Evolutionary conservation across 1,284 basidiomycete genomes (phyloP), one percentile per base, ranked within the genome.

Genomic region (Puccinia polysora): DNA sequence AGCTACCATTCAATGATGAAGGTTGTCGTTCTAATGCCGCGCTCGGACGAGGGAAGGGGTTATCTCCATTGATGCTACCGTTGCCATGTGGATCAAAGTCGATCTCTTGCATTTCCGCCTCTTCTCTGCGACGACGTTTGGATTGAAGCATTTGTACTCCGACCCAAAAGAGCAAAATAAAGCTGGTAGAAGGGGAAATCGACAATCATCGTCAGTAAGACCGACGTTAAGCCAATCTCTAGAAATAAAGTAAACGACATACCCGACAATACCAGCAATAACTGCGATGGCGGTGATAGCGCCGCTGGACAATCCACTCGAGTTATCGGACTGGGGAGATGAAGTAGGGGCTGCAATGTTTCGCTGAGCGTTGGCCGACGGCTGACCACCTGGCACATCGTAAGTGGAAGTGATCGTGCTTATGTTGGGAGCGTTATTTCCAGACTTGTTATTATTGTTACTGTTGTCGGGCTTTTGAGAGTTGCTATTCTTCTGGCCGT

Each of bases 141-240:
- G 32, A 55, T 32, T 68, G 65, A 18, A 68, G 38, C 4, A 68
- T 12, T 32, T 68, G 65, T 7, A 68, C 65, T 40, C 65, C 65
- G 15, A 68, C 50, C 65, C 65, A 68, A 28, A 68, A 68, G n/a
- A 65, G 47, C 15, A 65, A 28, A 18, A 68, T 56, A 23, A 68
- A 68, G 15, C 50, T 68, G 15, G 7, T 28, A 36, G 15, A 3
- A 2, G 8, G 23, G 36, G 23, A 53, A 53, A 55, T 34, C 25
- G 5, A 38, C 23, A 43, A 36, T 4, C 12, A 68, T 4, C 4
- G 47, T 40, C 14, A 2, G 40, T 34, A 34, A 8, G 23, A 50
- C 25, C n/a, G 28, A 2, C 8, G 36, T 12, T 36, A 32, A 58
- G 8, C 23, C 18, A 10, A 58, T 52, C 8, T 15, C 14, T 52